Base-by-base conservation (phyloP, 148 eudicot species). In the Vaccinium vitisidaea region DNA sequence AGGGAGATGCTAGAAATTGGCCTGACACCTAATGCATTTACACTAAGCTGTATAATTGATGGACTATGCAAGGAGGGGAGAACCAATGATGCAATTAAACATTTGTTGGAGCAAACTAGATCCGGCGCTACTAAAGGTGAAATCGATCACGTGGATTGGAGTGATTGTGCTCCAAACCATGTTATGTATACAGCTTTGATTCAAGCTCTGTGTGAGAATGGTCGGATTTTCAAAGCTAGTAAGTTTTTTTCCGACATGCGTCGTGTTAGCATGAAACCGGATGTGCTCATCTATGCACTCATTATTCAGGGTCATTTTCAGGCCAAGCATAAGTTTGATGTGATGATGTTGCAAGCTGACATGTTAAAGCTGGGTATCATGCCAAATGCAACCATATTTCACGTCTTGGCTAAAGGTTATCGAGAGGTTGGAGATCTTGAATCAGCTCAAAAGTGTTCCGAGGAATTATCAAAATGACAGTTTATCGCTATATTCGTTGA, bases 311-410 rank as follows among this genome's bases (percentile, higher is more conserved):
- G 90, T 54, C 90, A 91, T 88, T 83, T 83, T 43, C 87, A 80
- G 71, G 89, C 87, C 13, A 89, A 86, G 73, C 90, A 89, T 85
- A 70, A 90, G 79, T 63, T 80, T 82, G 82, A 90, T 88, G 87
- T 92, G 80, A 77, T 86, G 92, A 88, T 93, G 95, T 80, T 96
- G 87, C 97, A 94, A 14, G 98, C 98, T 12, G 98, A 96, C 85
- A 92, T 96, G 93, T 61, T 92, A 74, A 96, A 96, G 88, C 85
- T 85, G 79, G 99, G 97, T 25, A 85, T 91, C 67, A 84, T 89
- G 85, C 89, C 94, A 48, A 85, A 90, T 77, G 79, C 81, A 30
- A 43, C 76, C 50, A 69, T 92, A 71, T 88, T 86, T 63, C 83
- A 75, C 61, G 83, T 85, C 52, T 83, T 91, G 84, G 84, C 36